phyloP scores from a whole-genome alignment of 371 early-diverging fungal genomes.

The Rhizopus delemar region DNA sequence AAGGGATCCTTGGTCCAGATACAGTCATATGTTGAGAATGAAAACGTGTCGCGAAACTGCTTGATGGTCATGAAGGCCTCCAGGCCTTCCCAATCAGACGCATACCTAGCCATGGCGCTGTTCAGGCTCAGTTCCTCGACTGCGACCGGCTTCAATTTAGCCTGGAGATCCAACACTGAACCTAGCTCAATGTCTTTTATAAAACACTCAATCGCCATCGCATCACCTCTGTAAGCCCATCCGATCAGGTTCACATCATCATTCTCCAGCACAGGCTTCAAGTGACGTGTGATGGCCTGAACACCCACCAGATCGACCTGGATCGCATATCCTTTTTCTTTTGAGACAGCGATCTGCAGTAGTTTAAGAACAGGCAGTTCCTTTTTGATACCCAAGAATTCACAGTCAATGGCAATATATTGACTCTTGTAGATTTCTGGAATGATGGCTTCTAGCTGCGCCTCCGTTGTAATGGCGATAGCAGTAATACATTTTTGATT shows the following conservation, averaged over 20 bases:
- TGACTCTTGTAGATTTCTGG: slow-evolving; percentile 11
- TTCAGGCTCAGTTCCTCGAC: slow-evolving; percentile 30
- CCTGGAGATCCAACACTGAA: slow-evolving; percentile 42
- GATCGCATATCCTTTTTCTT: slow-evolving; percentile 42
- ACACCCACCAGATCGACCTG: slow-evolving; percentile 42
- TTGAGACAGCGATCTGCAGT: slow-evolving; percentile 43
- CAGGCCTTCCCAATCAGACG: slow-evolving; percentile 32
- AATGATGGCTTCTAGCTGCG: slow-evolving; percentile 25
- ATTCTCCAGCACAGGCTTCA: slow-evolving; percentile 30
- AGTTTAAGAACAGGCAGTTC: slow-evolving; percentile 38
- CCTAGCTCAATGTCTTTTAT: slow-evolving; percentile 25
- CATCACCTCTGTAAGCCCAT: slow-evolving; percentile 45
- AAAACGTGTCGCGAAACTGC: slow-evolving; percentile 27
- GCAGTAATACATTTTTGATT: slow-evolving; percentile 11
- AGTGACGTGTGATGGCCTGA: slow-evolving; percentile 22
- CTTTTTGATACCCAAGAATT: slow-evolving; percentile 38
- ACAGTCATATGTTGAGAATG: slow-evolving; percentile 33
- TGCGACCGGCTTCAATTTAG: slow-evolving; percentile 28
- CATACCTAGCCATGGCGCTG: slow-evolving; percentile 32
- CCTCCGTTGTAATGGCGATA: slow-evolving; percentile 29
- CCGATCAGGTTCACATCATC: slow-evolving; percentile 26
- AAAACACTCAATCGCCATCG: slow-evolving; percentile 37
- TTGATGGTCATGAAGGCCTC: slow-evolving; percentile 39
- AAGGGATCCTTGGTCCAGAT: slow-evolving; percentile 42
- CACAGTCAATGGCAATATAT: slow-evolving; percentile 43